Evolutionary conservation across 2,329 filamentous ascomycete genomes (phyloP).

Genomic region (Drechslera avenae): DNA sequence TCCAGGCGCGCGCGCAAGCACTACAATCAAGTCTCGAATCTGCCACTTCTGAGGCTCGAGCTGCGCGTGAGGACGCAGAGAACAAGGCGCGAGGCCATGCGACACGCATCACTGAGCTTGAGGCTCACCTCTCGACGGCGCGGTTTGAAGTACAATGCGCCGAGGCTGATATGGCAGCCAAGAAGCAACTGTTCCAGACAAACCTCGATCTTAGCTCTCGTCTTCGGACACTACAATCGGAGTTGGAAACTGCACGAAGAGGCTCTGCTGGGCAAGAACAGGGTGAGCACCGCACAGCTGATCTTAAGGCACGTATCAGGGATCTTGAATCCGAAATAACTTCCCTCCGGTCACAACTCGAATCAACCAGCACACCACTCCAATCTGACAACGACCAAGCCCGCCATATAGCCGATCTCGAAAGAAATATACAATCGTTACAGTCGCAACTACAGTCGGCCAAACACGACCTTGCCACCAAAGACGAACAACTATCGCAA

Average conservation of each 20-base stretch:
- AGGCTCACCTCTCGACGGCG: slow-evolving; percentile 29
- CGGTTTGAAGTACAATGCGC: slow-evolving; percentile 35
- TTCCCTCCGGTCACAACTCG: not conserved
- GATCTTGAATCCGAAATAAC: slow-evolving; percentile 2
- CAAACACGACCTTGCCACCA: slow-evolving; percentile 24
- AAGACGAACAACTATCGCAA: slow-evolving; percentile 33
- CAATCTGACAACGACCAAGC: not conserved
- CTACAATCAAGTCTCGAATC: slow-evolving; percentile 34
- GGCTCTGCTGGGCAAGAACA: not conserved
- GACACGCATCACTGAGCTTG: slow-evolving; percentile 27
- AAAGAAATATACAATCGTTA: slow-evolving; percentile 4
- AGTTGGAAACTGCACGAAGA: slow-evolving; percentile 20
- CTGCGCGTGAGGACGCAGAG: slow-evolving; percentile 31
- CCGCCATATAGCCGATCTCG: slow-evolving; percentile 2
- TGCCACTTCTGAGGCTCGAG: slow-evolving; percentile 34
- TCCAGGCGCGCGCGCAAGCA: slow-evolving; percentile 33
- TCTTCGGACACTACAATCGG: slow-evolving; percentile 24
- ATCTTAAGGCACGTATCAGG: not conserved
- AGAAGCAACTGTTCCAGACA: slow-evolving; percentile 33
- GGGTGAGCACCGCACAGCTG: not conserved
- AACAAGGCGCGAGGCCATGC: slow-evolving; percentile 15
- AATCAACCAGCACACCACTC: not conserved
- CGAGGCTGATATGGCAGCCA: slow-evolving; percentile 30
- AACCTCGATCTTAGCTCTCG: slow-evolving; percentile 32
- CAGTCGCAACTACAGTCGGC: slow-evolving; percentile 31